Conservation (phyloP, 306 rosid genomes). For the Notholithocarpus densiflorus region DNA sequence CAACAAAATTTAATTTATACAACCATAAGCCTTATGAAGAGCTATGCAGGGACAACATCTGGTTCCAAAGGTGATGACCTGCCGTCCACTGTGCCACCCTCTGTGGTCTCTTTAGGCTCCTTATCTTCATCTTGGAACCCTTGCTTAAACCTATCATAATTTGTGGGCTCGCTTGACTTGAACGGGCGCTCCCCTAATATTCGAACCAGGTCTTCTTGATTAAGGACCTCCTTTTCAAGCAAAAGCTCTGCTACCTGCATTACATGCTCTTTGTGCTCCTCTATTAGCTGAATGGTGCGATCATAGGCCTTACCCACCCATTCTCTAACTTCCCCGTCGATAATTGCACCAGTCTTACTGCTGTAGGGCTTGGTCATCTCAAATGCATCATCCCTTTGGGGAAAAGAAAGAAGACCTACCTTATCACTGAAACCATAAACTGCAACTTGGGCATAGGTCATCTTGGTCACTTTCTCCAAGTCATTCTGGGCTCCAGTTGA, state of each 20-base stretch:
- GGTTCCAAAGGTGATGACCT: not conserved
- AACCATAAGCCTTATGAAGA: not conserved
- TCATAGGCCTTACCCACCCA: conserved; percentile 41
- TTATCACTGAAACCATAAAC: conserved; percentile 41
- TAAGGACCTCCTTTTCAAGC: conserved; percentile 45
- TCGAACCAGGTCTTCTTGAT: conserved; percentile 35
- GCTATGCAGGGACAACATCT: not conserved
- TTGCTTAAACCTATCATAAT: conserved; percentile 33
- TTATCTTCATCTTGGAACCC: conserved; percentile 27
- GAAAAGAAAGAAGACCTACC: conserved; percentile 44
- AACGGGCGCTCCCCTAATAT: conserved; percentile 43
- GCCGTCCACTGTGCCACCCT: not conserved
- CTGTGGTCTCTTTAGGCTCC: conserved; percentile 12
- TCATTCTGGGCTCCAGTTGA: conserved; percentile 47
- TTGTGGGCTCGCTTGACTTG: conserved; percentile 21
- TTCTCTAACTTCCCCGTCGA: conserved; percentile 40
- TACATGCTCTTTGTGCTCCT: conserved; percentile 34
- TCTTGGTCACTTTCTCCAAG: conserved; percentile 48
- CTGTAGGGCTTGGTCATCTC: conserved; percentile 41
- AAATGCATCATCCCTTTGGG: conserved; percentile 27
- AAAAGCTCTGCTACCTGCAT: conserved; percentile 35
- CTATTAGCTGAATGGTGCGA: conserved; percentile 30
- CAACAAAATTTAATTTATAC: not conserved
- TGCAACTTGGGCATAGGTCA: conserved; percentile 43
- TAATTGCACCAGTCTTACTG: conserved; percentile 41